A percentile compares a stretch with the other conserved stretches of the same genome.
Evolutionary conservation across 106 monocot species (phyloP).

Genomic region (Dioscorea dumetorum): DNA sequence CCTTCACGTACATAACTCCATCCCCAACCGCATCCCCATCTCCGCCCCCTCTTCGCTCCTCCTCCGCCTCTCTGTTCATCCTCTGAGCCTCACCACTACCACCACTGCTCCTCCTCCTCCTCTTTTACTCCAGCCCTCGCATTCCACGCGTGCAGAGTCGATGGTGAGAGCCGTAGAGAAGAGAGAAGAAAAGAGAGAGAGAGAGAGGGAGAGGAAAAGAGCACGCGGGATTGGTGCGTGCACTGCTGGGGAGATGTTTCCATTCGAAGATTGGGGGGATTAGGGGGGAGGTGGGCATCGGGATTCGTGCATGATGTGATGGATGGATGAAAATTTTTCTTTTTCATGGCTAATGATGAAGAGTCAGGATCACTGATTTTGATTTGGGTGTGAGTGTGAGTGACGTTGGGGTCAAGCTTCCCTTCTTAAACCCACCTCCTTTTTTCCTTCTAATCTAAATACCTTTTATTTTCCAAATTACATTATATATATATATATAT

Average conservation of each 20-base stretch:
- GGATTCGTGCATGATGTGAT: no score
- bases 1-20: constrained; percentile 30
- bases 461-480: no score
- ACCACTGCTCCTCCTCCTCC: background rate
- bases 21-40: constrained; percentile 6
- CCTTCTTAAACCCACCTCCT: background rate
- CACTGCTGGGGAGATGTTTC: background rate
- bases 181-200: background rate
- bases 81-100: background rate
- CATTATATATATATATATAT: no score
- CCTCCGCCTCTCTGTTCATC: background rate
- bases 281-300: no score
- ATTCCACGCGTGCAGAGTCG: background rate
- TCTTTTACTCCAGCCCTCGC: constrained; percentile 15
- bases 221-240: background rate
- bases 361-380: no score
- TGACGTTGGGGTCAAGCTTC: constrained; percentile 9
- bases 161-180: no score
- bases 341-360: no score
- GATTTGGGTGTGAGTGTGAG: background rate
- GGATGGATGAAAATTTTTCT: background rate
- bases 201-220: background rate
- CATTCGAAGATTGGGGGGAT: no score
- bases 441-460: no score
- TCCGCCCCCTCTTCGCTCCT: constrained; percentile 2